Conservation (phyloP, 2,329 filamentous ascomycete genomes). For the Thelonectria blattea region DNA sequence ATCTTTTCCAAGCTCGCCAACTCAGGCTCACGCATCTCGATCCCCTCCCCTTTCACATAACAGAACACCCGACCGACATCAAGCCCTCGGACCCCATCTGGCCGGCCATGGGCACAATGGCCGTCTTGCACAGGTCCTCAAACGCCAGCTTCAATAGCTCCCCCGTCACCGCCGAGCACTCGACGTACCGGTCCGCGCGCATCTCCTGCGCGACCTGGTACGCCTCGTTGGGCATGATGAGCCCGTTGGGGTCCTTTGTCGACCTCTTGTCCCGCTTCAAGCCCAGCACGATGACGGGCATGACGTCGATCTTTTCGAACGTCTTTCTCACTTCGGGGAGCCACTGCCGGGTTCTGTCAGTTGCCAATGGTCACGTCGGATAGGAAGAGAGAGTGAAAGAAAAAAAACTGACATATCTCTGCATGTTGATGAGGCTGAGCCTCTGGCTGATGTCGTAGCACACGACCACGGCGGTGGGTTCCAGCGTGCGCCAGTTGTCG, state of each 20-base stretch:
- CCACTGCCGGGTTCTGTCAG: conserved; percentile 54
- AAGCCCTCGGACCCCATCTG: conserved; percentile 48
- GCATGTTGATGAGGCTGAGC: conserved; percentile 63
- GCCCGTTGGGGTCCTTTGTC: conserved; percentile 63
- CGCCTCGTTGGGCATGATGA: conserved; percentile 67
- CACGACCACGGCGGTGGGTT: conserved; percentile 63
- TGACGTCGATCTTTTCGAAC: conserved; percentile 53
- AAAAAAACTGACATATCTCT: conserved; percentile 55
- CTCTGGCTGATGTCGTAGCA: conserved; percentile 68
- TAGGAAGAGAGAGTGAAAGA: background rate
- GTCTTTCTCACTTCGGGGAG: conserved; percentile 57
- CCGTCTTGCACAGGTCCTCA: conserved; percentile 66
- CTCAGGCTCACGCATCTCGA: background rate
- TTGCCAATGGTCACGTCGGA: background rate
- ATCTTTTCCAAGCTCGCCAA: background rate
- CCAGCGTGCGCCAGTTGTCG: conserved; percentile 63
- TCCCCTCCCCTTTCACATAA: conserved; percentile 51
- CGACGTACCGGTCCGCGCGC: conserved; percentile 67
- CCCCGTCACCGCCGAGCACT: conserved; percentile 67
- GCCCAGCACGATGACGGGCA: conserved; percentile 64
- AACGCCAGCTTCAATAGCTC: conserved; percentile 63
- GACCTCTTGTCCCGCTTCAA: conserved; percentile 66
- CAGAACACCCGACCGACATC: conserved; percentile 48
- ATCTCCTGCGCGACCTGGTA: conserved; percentile 63
- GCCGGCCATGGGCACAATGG: conserved; percentile 53